A percentile compares a stretch with the other conserved stretches of the same genome.
phyloP scores from a whole-genome alignment of 352 stramenopile genomes.

The Elongisporangium prolatum region DNA sequence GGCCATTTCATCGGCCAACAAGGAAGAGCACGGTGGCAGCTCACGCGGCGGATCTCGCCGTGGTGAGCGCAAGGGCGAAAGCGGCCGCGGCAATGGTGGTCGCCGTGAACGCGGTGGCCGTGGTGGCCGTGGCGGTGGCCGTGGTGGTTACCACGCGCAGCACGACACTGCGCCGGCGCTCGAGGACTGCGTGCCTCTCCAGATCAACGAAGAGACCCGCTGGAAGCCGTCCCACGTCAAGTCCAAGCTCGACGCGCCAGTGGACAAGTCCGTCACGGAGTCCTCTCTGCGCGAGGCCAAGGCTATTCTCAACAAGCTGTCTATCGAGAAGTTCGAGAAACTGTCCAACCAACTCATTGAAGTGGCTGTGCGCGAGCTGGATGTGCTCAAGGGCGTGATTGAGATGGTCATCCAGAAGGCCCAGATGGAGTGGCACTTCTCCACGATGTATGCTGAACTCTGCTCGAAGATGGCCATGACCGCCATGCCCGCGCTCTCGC shows the following conservation, averaged over 20 bases:
- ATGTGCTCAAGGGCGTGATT: constrained; percentile 87
- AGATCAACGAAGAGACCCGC: constrained; percentile 79
- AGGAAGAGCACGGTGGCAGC: constrained; percentile 18
- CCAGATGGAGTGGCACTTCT: constrained; percentile 96
- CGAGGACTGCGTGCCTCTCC: constrained; percentile 58
- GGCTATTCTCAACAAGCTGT: constrained; percentile 96
- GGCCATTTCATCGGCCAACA: constrained; percentile 15
- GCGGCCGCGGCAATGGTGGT: constrained; percentile 29
- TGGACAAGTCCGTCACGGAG: constrained; percentile 36
- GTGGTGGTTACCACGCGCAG: constrained; percentile 32
- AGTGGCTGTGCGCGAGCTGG: constrained; percentile 80
- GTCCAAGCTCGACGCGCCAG: constrained; percentile 37
- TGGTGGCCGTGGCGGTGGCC: constrained; percentile 33
- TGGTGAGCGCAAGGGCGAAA: constrained; percentile 37
- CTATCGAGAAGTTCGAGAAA: constrained; percentile 96
- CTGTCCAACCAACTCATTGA: constrained; percentile 90
- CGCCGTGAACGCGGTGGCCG: constrained; percentile 32
- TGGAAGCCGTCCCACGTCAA: constrained; percentile 77
- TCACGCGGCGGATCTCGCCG: constrained; percentile 39
- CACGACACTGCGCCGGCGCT: constrained; percentile 49
- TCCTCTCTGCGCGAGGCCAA: constrained; percentile 86
- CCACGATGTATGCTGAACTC: constrained; percentile 94
- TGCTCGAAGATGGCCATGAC: constrained; percentile 90
- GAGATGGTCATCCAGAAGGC: constrained; percentile 94
- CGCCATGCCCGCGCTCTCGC: constrained; percentile 71